These are phyloP conservation scores for Colletotrichum shisoi DNA, from an alignment of 2,329 filamentous ascomycete species.

Conservation along the genomic window DNA sequence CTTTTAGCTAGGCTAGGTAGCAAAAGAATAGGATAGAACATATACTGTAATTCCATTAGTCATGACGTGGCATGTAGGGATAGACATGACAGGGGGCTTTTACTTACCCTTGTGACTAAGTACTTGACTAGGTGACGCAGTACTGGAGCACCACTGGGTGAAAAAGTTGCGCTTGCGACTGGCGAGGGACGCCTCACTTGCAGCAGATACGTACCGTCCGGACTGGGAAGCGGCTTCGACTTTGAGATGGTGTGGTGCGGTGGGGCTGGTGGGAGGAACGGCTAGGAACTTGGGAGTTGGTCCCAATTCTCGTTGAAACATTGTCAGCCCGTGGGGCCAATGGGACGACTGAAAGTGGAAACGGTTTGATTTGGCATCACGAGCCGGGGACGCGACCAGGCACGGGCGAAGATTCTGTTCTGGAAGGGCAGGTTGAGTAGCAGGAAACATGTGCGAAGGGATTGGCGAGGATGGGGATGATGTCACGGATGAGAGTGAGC, in stretches of 20 bases:
- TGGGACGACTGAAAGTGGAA: slow-evolving; percentile 28
- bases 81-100: too few species aligned
- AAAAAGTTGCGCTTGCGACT: background rate
- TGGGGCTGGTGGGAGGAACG: slow-evolving; percentile 26
- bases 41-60: too few species aligned
- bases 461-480: slow-evolving; percentile 28
- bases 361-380: slow-evolving; percentile 35
- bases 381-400: slow-evolving; percentile 30
- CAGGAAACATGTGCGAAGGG: slow-evolving; percentile 27
- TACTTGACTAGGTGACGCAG: background rate
- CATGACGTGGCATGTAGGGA: too few species aligned
- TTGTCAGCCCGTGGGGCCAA: slow-evolving; percentile 28
- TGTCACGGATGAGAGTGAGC: slow-evolving; percentile 27
- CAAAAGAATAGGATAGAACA: too few species aligned
- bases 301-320: slow-evolving; percentile 38
- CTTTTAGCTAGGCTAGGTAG: too few species aligned
- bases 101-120: too few species aligned
- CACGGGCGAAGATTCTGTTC: slow-evolving; percentile 36
- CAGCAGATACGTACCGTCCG: slow-evolving; percentile 16
- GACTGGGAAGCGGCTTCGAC: slow-evolving; percentile 31
- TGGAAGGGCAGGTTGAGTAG: slow-evolving; percentile 26
- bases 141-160: background rate
- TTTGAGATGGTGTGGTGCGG: slow-evolving; percentile 1
- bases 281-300: slow-evolving; percentile 23
- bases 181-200: background rate